Percentiles rank a stretch among this genome's conserved stretches.
These are phyloP conservation scores for Fusarium sp. DNA, from an alignment of 2,329 filamentous ascomycete genomes.

Conservation along the genomic window DNA sequence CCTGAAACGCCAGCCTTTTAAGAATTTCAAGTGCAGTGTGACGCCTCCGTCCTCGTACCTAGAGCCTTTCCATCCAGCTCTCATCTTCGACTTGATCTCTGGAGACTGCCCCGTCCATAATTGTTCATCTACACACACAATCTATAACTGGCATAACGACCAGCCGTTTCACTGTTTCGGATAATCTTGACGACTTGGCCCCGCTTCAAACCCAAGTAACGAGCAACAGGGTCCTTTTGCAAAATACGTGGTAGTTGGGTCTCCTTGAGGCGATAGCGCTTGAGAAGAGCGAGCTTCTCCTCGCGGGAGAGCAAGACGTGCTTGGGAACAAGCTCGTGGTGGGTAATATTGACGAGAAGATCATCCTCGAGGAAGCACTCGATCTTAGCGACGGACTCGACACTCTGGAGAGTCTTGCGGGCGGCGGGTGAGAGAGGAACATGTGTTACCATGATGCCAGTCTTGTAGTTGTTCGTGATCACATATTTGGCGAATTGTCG, in stretches of 20 bases:
- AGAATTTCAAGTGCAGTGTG: constrained; percentile 44
- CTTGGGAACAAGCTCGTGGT: constrained; percentile 94
- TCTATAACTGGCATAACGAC: constrained; percentile 94
- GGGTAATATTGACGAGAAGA: constrained; percentile 96
- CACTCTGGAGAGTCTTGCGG: constrained; percentile 83
- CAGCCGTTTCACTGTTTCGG: constrained; percentile 91
- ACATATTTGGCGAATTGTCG: constrained; percentile 88
- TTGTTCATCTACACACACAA: constrained; percentile 62
- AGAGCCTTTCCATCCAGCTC: constrained; percentile 19
- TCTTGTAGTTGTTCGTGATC: constrained; percentile 81
- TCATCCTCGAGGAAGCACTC: constrained; percentile 98
- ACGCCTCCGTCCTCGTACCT: constrained; percentile 42
- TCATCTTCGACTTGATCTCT: background rate
- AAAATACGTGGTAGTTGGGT: constrained; percentile 94
- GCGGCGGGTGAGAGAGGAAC: constrained; percentile 86
- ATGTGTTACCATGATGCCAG: constrained; percentile 88
- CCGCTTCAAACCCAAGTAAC: constrained; percentile 88
- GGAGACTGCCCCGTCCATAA: background rate
- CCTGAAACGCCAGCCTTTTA: constrained; percentile 45
- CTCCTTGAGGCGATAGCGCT: constrained; percentile 95
- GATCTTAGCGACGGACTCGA: constrained; percentile 80
- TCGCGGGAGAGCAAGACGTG: constrained; percentile 90
- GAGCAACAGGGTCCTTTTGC: constrained; percentile 89
- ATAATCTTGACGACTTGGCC: constrained; percentile 99
- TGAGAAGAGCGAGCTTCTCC: constrained; percentile 86